phyloP scores from a whole-genome alignment of 202 grass and related monocot genomes.

The Bolboschoenoplectus hybrid region DNA sequence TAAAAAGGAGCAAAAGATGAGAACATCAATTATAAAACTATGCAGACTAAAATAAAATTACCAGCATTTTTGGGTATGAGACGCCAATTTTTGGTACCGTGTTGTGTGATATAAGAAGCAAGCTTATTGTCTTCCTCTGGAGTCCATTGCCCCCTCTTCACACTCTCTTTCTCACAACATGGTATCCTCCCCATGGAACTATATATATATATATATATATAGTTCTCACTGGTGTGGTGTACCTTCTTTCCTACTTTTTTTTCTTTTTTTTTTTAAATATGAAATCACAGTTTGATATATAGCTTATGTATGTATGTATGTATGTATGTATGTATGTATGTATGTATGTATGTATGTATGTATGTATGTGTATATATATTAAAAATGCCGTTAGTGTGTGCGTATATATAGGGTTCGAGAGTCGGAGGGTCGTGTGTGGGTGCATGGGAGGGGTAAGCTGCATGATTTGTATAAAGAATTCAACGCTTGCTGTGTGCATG shows the following conservation, averaged over 20 bases:
- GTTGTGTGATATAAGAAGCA: conserved; percentile 77
- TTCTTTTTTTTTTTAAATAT: not conserved
- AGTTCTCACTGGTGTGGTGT: conserved; percentile 4
- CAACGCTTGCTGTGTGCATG: conserved; percentile 90
- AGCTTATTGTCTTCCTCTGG: conserved; percentile 98
- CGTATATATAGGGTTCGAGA: not conserved
- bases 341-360: not conserved
- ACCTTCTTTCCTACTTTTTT: not conserved
- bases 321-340: not conserved
- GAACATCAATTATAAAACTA: not conserved
- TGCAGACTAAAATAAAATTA: conserved; percentile 24
- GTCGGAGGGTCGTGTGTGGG: conserved; percentile 46
- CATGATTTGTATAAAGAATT: conserved; percentile 92
- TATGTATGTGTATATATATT: conserved; percentile 41
- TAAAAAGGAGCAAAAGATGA: no score
- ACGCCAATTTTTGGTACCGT: conserved; percentile 92
- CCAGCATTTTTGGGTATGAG: conserved; percentile 98
- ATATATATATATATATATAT: not conserved
- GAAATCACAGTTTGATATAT: conserved; percentile 18
- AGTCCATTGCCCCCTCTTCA: conserved; percentile 96
- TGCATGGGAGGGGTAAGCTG: conserved; percentile 53
- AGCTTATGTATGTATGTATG: conserved; percentile 24
- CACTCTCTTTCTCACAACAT: conserved; percentile 95
- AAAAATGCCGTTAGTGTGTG: conserved; percentile 44
- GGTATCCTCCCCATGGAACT: conserved; percentile 80